phyloP scores from a whole-genome alignment of 495 filamentous ascomycete genomes.

The Jackrogersella multiformis region DNA sequence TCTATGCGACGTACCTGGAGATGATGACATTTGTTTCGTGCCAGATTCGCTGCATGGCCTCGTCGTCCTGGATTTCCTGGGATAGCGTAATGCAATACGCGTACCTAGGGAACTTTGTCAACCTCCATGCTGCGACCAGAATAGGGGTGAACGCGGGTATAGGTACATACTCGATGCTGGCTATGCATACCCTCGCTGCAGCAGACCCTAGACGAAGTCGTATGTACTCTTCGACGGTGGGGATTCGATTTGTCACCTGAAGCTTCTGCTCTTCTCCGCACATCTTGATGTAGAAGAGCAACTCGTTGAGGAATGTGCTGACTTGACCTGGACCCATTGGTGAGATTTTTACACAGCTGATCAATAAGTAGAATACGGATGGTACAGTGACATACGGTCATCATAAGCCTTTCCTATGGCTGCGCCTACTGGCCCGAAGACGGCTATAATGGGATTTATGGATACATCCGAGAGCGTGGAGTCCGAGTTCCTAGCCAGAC shows the following conservation, averaged over 20 bases:
- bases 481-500: slow-evolving; percentile 1
- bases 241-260: background rate
- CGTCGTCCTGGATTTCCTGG: slow-evolving; percentile 8
- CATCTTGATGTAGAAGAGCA: slow-evolving; percentile 9
- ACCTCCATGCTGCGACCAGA: background rate
- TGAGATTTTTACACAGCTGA: background rate
- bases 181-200: slow-evolving; percentile 4
- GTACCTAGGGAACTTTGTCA: slow-evolving; percentile 11
- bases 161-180: slow-evolving; percentile 21
- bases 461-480: background rate
- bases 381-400: slow-evolving; percentile 3
- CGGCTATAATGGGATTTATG: slow-evolving; percentile 11
- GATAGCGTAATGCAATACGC: slow-evolving; percentile 14
- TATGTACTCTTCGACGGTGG: slow-evolving; percentile 28
- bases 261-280: slow-evolving; percentile 20
- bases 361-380: background rate
- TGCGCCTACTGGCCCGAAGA: slow-evolving; percentile 6
- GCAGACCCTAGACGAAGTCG: slow-evolving; percentile 1
- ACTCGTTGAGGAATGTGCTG: slow-evolving; percentile 4
- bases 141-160: background rate
- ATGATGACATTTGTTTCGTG: slow-evolving; percentile 10
- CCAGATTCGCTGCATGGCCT: slow-evolving; percentile 18
- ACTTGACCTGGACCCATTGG: slow-evolving; percentile 10
- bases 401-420: slow-evolving; percentile 17
- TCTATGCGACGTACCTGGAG: background rate